phyloP scores from a whole-genome alignment of 73 alveolate genomes.

The Paraurostyla sp. region DNA sequence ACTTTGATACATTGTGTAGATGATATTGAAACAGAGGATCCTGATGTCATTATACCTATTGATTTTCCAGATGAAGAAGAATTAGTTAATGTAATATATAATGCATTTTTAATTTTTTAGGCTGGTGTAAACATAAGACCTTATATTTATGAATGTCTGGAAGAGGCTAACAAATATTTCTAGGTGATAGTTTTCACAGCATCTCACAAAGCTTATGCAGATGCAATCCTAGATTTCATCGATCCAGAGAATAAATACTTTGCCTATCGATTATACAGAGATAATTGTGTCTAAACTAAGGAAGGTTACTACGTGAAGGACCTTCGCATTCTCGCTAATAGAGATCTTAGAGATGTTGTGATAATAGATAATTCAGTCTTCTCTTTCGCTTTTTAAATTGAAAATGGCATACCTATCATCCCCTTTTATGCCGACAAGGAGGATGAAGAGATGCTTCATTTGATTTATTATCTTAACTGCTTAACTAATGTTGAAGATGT shows the following conservation, averaged over 20 bases:
- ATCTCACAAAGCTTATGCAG: conserved; percentile 67
- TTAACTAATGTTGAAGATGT: conserved; percentile 61
- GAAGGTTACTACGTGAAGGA: conserved; percentile 68
- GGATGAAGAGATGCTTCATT: conserved; percentile 61
- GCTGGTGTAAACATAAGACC: conserved; percentile 77
- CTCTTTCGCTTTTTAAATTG: conserved; percentile 63
- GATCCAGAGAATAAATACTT: conserved; percentile 71
- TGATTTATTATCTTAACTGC: conserved; percentile 49
- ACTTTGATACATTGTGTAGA: conserved; percentile 65
- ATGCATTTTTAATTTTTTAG: neutral
- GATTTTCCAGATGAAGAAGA: conserved; percentile 65
- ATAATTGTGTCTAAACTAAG: conserved; percentile 49
- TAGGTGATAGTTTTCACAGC: conserved; percentile 67
- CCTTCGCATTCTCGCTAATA: conserved; percentile 50
- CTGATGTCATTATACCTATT: conserved; percentile 59
- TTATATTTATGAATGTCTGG: conserved; percentile 56
- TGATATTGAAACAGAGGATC: conserved; percentile 51
- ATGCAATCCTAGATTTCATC: conserved; percentile 63
- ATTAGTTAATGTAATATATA: conserved; percentile 39
- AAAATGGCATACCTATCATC: conserved; percentile 70
- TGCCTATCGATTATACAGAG: conserved; percentile 73
- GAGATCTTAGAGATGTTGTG: conserved; percentile 57
- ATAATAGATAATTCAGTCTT: conserved; percentile 64
- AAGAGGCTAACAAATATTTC: conserved; percentile 53
- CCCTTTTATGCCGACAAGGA: conserved; percentile 56